Base-by-base conservation (phyloP, 2,329 filamentous ascomycete species). In the Epichloe uncinata region DNA sequence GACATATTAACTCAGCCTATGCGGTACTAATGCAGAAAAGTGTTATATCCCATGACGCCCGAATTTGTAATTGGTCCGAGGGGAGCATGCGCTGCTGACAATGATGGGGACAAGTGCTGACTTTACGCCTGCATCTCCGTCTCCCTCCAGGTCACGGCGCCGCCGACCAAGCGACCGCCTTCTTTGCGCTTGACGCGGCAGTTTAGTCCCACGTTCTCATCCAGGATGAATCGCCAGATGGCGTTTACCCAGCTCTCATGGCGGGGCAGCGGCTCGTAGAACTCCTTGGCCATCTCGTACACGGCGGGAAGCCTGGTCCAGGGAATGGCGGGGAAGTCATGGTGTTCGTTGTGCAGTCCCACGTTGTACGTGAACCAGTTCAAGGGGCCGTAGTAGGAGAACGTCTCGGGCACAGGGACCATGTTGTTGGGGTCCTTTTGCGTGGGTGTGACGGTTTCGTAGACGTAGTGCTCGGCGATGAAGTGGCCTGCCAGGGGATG, bases 361-460 rank as follows among this genome's bases (percentile, higher is more conserved):
- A 98, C 93, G 60, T 98, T 98, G 75, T 97, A 98, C 1, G 90
- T 95, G 46, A 98, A 70, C 60, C 89, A 69, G 70, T 98, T 98
- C 56, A 97, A 77, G 0, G 85, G 80, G 0, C 93, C 93, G 65
- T 98, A 98, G 77, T 98, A 98, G 45, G 85, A 91, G 71, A 88
- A 98, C 1, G 93, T 98, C 74, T 98, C 93, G 2, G 93, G 90
- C 4, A 95, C 77, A 15, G 82, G 75, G 41, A 85, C 71, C 40
- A 71, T 68, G 58, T 82, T 83, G 22, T 73, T 69, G 1, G 82
- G 78, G 56, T 82, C 68, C 48, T 64, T 68, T 51, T 78, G 75
- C 9, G 72, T 69, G 16, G 75, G 73, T 13, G 72, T 72, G 58
- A 79, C 71, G 47, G 79, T 81, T 58, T 82, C 74, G 63, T 88